Conservation (phyloP, 2,329 filamentous ascomycete genomes). For the Pseudophaeomoniella oleicola region DNA sequence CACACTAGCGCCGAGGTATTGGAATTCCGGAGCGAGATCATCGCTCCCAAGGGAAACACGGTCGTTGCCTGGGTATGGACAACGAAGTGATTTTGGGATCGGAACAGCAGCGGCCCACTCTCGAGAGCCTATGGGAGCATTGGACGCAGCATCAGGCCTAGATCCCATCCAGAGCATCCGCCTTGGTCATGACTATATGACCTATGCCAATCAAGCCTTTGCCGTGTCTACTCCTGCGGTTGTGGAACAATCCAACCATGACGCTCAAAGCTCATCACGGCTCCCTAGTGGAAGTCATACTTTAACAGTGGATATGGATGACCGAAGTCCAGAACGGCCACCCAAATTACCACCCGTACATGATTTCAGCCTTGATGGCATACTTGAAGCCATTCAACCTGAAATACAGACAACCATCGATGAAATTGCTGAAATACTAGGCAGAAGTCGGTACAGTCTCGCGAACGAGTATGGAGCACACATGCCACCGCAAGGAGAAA, state of each 20-base stretch:
- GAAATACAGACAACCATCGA: constrained; percentile 45
- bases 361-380: constrained; percentile 41
- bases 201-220: background rate
- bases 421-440: constrained; percentile 49
- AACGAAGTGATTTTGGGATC: no score
- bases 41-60: no score
- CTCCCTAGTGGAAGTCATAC: background rate
- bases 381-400: constrained; percentile 41
- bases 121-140: no score
- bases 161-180: background rate
- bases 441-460: constrained; percentile 44
- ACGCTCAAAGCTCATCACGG: background rate
- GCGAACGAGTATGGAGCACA: constrained; percentile 50
- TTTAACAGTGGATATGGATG: background rate
- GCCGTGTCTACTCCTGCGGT: background rate
- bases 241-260: background rate
- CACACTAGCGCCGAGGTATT: no score
- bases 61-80: no score
- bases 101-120: no score
- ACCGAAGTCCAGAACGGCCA: background rate
- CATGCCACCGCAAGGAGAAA: constrained; percentile 46
- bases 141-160: background rate
- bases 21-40: no score
- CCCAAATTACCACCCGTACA: constrained; percentile 28
- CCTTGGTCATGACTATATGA: background rate